phyloP scores from a whole-genome alignment of 228 moss, liverwort and hornwort genomes.

The Sphagnum magellanicum region DNA sequence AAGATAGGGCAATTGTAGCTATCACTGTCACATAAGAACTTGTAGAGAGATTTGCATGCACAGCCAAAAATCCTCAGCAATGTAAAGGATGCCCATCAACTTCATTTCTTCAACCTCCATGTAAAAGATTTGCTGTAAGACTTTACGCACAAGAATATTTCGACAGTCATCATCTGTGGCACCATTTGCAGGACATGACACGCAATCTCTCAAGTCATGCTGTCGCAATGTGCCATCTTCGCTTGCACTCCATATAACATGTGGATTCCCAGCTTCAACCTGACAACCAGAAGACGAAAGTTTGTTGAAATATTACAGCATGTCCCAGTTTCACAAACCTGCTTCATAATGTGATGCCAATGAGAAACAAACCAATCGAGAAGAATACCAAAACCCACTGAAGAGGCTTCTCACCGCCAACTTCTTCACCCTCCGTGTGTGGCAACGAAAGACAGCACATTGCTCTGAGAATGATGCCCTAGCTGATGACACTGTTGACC shows the following conservation, averaged over 20 bases:
- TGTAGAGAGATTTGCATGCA: too few relatives aligned
- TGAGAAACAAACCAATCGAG: too few relatives aligned
- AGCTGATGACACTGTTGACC: slow-evolving; percentile 15
- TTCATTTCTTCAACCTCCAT: too few relatives aligned
- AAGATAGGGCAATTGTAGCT: too few relatives aligned
- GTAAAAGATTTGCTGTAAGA: too few relatives aligned
- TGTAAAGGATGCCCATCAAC: too few relatives aligned
- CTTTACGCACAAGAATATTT: slow-evolving; percentile 38
- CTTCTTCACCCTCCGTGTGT: slow-evolving; percentile 48
- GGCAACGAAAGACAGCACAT: slow-evolving; percentile 49
- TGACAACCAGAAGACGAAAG: slow-evolving; percentile 4
- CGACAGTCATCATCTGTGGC: slow-evolving; percentile 32
- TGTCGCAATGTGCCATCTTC: slow-evolving; percentile 55
- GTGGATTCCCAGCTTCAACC: slow-evolving; percentile 59
- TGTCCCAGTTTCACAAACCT: too few relatives aligned
- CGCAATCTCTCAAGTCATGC: slow-evolving; percentile 49
- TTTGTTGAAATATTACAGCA: not conserved
- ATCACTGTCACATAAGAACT: too few relatives aligned
- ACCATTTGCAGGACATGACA: slow-evolving; percentile 34
- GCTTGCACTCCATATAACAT: slow-evolving; percentile 55
- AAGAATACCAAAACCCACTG: not conserved
- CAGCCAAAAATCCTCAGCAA: too few relatives aligned
- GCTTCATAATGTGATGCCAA: too few relatives aligned
- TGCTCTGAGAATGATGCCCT: slow-evolving; percentile 29
- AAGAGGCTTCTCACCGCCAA: slow-evolving; percentile 15